Evolutionary conservation across 257 asterid species (phyloP).

Genomic region (Solanum verrucosum): DNA sequence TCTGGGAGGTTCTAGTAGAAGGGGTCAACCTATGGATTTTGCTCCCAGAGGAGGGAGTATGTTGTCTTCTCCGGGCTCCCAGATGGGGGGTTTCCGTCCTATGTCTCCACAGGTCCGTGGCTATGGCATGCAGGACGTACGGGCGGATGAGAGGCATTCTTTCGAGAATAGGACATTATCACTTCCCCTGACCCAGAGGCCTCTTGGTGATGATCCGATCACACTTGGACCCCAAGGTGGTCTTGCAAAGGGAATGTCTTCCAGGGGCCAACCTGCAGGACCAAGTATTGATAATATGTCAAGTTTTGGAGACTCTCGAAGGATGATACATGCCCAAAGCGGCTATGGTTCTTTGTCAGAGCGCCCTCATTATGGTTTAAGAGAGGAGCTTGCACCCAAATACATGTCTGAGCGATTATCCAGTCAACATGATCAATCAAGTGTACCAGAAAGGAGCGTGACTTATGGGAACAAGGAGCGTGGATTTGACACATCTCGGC

Average conservation of each 20-base stretch:
- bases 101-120: slow-evolving; percentile 52
- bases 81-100: slow-evolving; percentile 42
- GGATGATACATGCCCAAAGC: slow-evolving; percentile 46
- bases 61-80: slow-evolving; percentile 55
- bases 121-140: slow-evolving; percentile 61
- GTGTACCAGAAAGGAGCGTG: slow-evolving; percentile 26
- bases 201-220: slow-evolving; percentile 58
- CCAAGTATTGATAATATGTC: slow-evolving; percentile 26
- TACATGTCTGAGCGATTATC: slow-evolving; percentile 41
- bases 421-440: slow-evolving; percentile 41
- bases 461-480: slow-evolving; percentile 21
- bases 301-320: slow-evolving; percentile 41
- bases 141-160: slow-evolving; percentile 52
- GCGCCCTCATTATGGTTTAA: slow-evolving; percentile 43
- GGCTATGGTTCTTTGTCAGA: slow-evolving; percentile 50
- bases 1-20: slow-evolving; percentile 48
- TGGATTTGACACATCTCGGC: slow-evolving; percentile 20
- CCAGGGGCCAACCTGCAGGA: slow-evolving; percentile 59
- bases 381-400: slow-evolving; percentile 52
- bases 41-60: slow-evolving; percentile 53
- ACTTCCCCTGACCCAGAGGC: slow-evolving; percentile 67
- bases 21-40: slow-evolving; percentile 67
- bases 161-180: slow-evolving; percentile 47
- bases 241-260: slow-evolving; percentile 80
- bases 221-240: slow-evolving; percentile 98